A percentile compares a stretch with the other conserved stretches of the same genome.
These are phyloP conservation scores for Antrodiella citrinella DNA, from an alignment of 768 basidiomycete species.

Conservation along the genomic window DNA sequence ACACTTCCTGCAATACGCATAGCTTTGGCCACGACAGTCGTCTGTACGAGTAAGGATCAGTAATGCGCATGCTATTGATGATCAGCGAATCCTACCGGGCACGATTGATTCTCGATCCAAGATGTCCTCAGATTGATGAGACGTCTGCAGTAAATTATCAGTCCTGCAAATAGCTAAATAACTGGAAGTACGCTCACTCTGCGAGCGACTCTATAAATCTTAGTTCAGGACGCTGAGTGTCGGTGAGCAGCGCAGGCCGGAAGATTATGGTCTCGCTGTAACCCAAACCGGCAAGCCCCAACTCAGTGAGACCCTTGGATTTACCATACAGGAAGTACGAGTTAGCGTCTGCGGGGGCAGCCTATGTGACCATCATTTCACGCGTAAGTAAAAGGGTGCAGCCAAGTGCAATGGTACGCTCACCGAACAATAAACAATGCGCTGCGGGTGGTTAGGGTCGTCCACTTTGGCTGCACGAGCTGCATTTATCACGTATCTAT, in stretches of 20 bases:
- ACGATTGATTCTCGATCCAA: neutral
- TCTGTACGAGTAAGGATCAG: neutral
- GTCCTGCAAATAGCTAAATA: no score
- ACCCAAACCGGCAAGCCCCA: constrained; percentile 55
- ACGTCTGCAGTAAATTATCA: no score
- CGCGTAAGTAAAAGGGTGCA: no score
- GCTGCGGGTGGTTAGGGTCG: constrained; percentile 39
- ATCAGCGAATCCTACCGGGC: neutral
- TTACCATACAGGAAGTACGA: constrained; percentile 22
- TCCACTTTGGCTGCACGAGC: constrained; percentile 54
- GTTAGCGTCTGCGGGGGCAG: neutral
- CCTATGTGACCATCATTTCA: no score
- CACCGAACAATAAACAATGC: constrained; percentile 66
- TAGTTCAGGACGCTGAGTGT: neutral
- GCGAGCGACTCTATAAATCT: neutral
- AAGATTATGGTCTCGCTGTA: constrained; percentile 68
- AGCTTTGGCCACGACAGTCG: neutral
- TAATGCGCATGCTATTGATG: neutral
- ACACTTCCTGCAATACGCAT: neutral
- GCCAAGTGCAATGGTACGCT: constrained; percentile 12
- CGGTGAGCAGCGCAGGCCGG: constrained; percentile 45
- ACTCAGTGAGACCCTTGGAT: constrained; percentile 72
- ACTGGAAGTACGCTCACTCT: no score
- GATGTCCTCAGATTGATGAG: neutral
- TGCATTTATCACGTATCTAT: constrained; percentile 67